Percentiles rank a stretch among this genome's conserved stretches.
These are phyloP conservation scores for Croton laevigatus DNA, from an alignment of 441 rosid genomes.

Conservation along the genomic window DNA sequence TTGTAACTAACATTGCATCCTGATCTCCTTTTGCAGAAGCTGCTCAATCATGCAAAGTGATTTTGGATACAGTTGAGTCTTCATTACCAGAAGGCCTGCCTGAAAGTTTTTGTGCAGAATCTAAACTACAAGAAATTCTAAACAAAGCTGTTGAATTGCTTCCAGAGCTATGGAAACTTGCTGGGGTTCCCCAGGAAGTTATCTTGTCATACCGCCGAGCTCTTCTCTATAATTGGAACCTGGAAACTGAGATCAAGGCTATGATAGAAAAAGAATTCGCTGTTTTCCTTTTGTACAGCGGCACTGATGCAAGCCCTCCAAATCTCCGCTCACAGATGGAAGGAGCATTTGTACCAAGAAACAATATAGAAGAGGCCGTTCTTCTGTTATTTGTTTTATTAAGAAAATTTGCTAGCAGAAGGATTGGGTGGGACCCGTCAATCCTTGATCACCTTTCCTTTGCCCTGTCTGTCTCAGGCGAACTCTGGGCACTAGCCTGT, in stretches of 20 bases:
- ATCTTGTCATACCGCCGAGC: constrained; percentile 64
- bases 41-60: constrained; percentile 73
- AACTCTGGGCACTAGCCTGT: constrained; percentile 54
- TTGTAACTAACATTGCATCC: constrained; percentile 24
- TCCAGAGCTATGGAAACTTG: constrained; percentile 76
- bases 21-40: constrained; percentile 58
- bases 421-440: constrained; percentile 68
- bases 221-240: constrained; percentile 72
- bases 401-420: constrained; percentile 52
- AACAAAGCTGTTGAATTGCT: constrained; percentile 72
- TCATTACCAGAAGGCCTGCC: constrained; percentile 76
- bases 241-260: constrained; percentile 53
- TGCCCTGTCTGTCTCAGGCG: constrained; percentile 74
- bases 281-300: constrained; percentile 67
- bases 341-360: constrained; percentile 70
- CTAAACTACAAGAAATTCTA: constrained; percentile 66
- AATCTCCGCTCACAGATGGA: constrained; percentile 72
- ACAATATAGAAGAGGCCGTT: constrained; percentile 78
- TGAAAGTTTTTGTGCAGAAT: constrained; percentile 48
- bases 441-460: constrained; percentile 76
- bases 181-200: constrained; percentile 59
- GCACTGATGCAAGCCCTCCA: constrained; percentile 75
- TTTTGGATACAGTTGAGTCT: constrained; percentile 73
- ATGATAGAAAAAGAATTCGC: constrained; percentile 73
- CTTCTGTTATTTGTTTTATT: constrained; percentile 72